Percentiles rank a stretch among this genome's conserved stretches.
Evolutionary conservation across 129 eudicot species (phyloP).

Genomic region (Daucus carota): DNA sequence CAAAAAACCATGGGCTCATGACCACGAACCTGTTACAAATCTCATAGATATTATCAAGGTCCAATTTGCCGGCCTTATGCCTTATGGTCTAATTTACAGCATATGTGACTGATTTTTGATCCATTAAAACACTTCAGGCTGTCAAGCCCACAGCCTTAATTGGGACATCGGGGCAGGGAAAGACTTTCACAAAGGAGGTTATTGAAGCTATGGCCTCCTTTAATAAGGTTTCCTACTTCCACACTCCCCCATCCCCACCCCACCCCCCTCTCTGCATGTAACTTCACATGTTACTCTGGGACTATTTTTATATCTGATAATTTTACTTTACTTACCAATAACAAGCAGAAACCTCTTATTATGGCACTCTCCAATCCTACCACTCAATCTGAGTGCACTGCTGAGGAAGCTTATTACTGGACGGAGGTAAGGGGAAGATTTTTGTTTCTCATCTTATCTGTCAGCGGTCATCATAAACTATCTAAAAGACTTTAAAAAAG

Average conservation of each 20-base stretch:
- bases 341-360: constrained; percentile 4
- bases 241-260: neutral
- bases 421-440: constrained; percentile 48
- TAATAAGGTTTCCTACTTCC: neutral
- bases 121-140: neutral
- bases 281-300: neutral
- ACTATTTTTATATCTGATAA: neutral
- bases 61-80: neutral
- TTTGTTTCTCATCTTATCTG: neutral
- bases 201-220: constrained; percentile 17
- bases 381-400: constrained; percentile 43
- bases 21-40: constrained; percentile 2
- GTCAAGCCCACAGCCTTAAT: constrained; percentile 30
- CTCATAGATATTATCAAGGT: constrained; percentile 1
- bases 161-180: constrained; percentile 55
- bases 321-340: neutral
- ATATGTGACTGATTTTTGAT: neutral
- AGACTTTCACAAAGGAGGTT: neutral
- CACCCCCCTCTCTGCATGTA: neutral
- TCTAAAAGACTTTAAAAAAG: neutral
- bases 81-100: too few species aligned
- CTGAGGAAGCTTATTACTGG: constrained; percentile 91
- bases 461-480: too few species aligned
- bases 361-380: constrained; percentile 8
- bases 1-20: constrained; percentile 13